Evolutionary conservation across 2,329 filamentous ascomycete species (phyloP), one percentile per base, ranked within the genome.

Genomic region (Gyromitra esculenta): DNA sequence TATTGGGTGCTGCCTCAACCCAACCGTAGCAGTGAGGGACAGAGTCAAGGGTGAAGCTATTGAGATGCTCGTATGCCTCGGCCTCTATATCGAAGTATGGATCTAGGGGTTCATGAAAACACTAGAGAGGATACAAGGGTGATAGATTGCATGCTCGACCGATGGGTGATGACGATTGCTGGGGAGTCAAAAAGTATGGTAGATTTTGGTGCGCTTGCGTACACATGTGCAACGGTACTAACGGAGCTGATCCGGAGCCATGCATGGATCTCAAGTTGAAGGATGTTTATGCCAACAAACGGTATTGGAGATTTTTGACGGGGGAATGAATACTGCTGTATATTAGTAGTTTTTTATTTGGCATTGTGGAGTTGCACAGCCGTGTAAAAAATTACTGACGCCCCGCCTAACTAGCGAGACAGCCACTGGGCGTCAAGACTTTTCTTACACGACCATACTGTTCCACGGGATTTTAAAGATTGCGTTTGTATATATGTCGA

Each of bases 41-140:
- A 13, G 15, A 45, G 8, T 45, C 11, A 4, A 45, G 9, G 39
- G 39, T 5, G 18, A 62, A 18, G 18, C 6, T 43, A 9, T 62
- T 62, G 31, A 62, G 25, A 1, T 21, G 57, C n/a, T 62, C 11
- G 57, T 62, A 62, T 11, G 57, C 57, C 8, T 62, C 25, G 9
- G 57, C 57, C 35, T 62, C 57, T 8, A 62, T 62, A 43, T 62
- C 21, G 57, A 62, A 62, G 57, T 62, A 62, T 15, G 21, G 57
- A 3, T 21, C n/a, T 6, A 21, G 50, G 13, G 1, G 50, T 15
- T n/a, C 21, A 9, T 54, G n/a, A 11, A 54, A 54, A 3, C 25
- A 54, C 50, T 54, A 54, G 8, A 54, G 5, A 18, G 50, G 50
- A n/a, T 54, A n/a, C 50, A 54, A n/a, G n/a, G 50, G 25, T 54